These are phyloP conservation scores for Lagenidium giganteum DNA, from an alignment of 352 stramenopile species.

Conservation along the genomic window DNA sequence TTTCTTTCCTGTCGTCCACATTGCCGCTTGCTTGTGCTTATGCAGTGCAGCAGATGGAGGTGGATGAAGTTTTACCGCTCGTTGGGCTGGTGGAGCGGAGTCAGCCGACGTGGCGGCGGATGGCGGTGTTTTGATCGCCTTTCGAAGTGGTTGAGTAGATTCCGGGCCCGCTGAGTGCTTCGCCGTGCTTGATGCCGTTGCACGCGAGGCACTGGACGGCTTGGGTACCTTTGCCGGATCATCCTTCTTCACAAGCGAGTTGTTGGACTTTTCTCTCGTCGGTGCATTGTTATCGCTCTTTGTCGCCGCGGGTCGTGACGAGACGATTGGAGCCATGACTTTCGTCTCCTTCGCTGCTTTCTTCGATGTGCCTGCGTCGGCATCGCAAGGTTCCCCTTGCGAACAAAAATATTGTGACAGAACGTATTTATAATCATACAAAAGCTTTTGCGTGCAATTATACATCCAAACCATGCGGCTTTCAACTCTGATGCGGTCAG, in stretches of 20 bases:
- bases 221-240: slow-evolving; percentile 3
- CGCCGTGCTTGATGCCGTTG: neutral
- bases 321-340: no score
- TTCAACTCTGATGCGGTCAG: no score
- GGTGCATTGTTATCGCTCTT: neutral
- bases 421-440: no score
- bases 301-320: no score
- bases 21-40: slow-evolving; percentile 58
- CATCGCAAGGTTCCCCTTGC: no score
- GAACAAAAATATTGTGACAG: no score
- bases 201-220: neutral
- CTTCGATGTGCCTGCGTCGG: no score
- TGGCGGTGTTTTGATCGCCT: slow-evolving; percentile 8
- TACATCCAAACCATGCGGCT: no score
- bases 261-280: slow-evolving; percentile 8
- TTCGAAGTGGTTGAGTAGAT: slow-evolving; percentile 6
- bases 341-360: no score
- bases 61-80: slow-evolving; percentile 16
- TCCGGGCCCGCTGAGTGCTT: slow-evolving; percentile 12
- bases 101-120: no score
- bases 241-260: slow-evolving; percentile 6
- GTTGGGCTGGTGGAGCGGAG: no score
- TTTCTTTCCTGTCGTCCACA: slow-evolving; percentile 50
- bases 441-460: no score
- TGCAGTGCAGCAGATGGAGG: slow-evolving; percentile 36